phyloP scores from a whole-genome alignment of 179 eudicot species.

The Heliamphora pulchella region DNA sequence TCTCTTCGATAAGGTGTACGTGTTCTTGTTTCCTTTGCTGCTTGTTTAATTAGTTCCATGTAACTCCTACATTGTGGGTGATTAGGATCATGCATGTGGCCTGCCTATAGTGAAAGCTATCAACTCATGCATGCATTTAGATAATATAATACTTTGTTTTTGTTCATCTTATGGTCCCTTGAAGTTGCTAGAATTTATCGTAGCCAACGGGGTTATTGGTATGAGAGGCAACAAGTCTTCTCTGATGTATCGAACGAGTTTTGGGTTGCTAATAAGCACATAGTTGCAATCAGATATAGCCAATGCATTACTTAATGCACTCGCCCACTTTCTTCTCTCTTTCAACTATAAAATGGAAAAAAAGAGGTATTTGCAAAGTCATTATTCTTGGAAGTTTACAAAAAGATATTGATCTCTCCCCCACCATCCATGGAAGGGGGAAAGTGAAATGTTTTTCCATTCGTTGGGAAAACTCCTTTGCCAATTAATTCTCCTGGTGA shows the following conservation, averaged over 20 bases:
- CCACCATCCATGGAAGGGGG: background rate
- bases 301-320: background rate
- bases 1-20: slow-evolving; percentile 71
- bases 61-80: background rate
- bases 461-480: background rate
- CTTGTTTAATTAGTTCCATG: background rate
- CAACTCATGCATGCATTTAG: background rate
- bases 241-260: background rate
- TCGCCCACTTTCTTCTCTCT: background rate
- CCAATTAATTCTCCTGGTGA: background rate
- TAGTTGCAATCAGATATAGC: too few species aligned
- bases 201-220: background rate
- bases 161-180: background rate
- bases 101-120: background rate
- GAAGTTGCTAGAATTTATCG: background rate
- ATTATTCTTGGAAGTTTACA: background rate
- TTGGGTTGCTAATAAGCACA: background rate
- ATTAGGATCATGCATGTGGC: background rate
- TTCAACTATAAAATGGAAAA: background rate
- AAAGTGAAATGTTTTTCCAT: background rate
- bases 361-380: background rate
- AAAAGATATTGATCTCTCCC: too few species aligned
- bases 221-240: background rate
- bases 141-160: background rate
- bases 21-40: slow-evolving; percentile 9